These are phyloP conservation scores for Zygosaccharomyces rouxii DNA, from an alignment of 805 yeast species.

Conservation along the genomic window DNA sequence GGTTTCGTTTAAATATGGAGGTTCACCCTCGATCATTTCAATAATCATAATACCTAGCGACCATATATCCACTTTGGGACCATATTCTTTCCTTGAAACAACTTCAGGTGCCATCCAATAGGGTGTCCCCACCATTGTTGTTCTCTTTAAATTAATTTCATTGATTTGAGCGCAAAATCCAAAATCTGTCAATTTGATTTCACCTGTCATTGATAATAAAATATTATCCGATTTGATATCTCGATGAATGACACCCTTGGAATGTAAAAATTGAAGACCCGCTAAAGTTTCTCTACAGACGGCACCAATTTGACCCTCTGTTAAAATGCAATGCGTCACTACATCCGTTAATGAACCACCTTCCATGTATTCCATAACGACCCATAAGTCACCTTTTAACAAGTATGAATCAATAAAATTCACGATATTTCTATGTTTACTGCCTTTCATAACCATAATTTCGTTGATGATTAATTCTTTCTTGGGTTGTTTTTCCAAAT, in stretches of 20 bases:
- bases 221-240: conserved; percentile 96
- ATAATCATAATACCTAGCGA: conserved; percentile 96
- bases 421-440: conserved; percentile 86
- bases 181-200: conserved; percentile 90
- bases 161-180: conserved; percentile 95
- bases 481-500: conserved; percentile 88
- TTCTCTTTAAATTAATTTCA: conserved; percentile 77
- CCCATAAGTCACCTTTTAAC: conserved; percentile 83
- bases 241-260: conserved; percentile 89
- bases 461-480: conserved; percentile 93
- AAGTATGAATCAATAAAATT: conserved; percentile 85
- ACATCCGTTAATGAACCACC: conserved; percentile 97
- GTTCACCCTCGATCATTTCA: conserved; percentile 99
- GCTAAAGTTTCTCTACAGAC: conserved; percentile 86
- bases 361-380: conserved; percentile 98
- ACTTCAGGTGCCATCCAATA: conserved; percentile 99
- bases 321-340: conserved; percentile 80
- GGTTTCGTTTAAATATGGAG: conserved; percentile 94
- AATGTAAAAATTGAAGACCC: conserved; percentile 84
- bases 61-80: conserved; percentile 97
- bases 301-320: conserved; percentile 93
- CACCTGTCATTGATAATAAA: conserved; percentile 74
- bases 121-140: conserved; percentile 99
- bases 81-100: conserved; percentile 90
- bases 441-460: conserved; percentile 90